phyloP scores from a whole-genome alignment of 371 early-diverging fungal genomes.

The Zychaea mexicana region DNA sequence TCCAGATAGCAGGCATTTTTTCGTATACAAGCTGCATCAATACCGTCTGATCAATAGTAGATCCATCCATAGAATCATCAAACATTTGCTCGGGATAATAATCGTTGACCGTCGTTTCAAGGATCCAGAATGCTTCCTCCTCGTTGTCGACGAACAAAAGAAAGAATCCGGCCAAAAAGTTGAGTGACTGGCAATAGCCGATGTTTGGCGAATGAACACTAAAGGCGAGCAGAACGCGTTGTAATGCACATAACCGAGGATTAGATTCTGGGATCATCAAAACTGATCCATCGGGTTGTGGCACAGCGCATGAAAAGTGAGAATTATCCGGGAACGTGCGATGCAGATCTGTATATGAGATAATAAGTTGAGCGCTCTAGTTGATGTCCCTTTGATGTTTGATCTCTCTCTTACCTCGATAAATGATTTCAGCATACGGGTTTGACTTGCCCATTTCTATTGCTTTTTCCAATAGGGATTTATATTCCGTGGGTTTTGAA shows the following conservation, averaged over 20 bases:
- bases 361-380: not conserved
- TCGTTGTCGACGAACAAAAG: conserved; percentile 69
- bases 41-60: conserved; percentile 81
- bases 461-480: conserved; percentile 54
- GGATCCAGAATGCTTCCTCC: conserved; percentile 84
- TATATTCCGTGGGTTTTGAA: conserved; percentile 65
- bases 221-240: conserved; percentile 76
- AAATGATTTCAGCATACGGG: conserved; percentile 72
- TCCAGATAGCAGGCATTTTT: conserved; percentile 58
- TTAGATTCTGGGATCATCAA: conserved; percentile 33
- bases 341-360: conserved; percentile 57
- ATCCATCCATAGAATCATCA: conserved; percentile 77
- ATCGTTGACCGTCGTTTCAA: conserved; percentile 71
- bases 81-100: conserved; percentile 77
- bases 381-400: too few species aligned
- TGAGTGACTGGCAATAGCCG: conserved; percentile 87
- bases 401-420: conserved; percentile 43
- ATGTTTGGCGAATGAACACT: conserved; percentile 58
- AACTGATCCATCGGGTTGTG: not conserved
- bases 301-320: conserved; percentile 54
- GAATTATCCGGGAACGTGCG: conserved; percentile 83
- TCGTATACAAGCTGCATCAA: conserved; percentile 66
- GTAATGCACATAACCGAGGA: conserved; percentile 58
- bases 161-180: conserved; percentile 80
- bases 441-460: conserved; percentile 52